These are phyloP conservation scores for Bullera alba DNA, from an alignment of 768 basidiomycete genomes.

Conservation along the genomic window DNA sequence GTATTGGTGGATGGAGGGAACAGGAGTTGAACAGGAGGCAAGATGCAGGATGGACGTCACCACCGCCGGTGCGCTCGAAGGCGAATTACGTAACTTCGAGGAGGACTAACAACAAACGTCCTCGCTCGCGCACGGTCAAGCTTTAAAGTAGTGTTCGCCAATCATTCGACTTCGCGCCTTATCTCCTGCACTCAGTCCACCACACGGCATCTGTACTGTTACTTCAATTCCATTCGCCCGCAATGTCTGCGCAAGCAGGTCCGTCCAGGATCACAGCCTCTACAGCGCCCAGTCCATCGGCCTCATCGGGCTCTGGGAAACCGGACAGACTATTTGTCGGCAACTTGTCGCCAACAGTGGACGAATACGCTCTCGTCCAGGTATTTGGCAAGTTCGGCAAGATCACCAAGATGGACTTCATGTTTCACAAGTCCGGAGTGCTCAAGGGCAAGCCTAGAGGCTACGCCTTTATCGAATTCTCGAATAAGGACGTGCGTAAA, in stretches of 20 bases:
- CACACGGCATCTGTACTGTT: not conserved
- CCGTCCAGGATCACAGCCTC: too few relatives aligned
- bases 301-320: slow-evolving; percentile 29
- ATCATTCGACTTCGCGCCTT: too few relatives aligned
- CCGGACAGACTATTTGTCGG: slow-evolving; percentile 78
- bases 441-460: slow-evolving; percentile 88
- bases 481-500: slow-evolving; percentile 70
- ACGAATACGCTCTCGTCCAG: slow-evolving; percentile 87
- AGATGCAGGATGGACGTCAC: too few relatives aligned
- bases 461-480: slow-evolving; percentile 88
- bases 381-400: slow-evolving; percentile 88
- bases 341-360: slow-evolving; percentile 76
- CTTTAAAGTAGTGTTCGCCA: too few relatives aligned
- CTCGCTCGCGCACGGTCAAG: too few relatives aligned
- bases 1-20: too few relatives aligned
- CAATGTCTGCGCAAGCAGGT: too few relatives aligned
- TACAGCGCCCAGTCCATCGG: not conserved
- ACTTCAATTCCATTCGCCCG: not conserved
- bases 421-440: slow-evolving; percentile 88
- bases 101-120: too few relatives aligned
- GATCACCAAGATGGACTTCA: slow-evolving; percentile 82
- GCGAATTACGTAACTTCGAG: too few relatives aligned
- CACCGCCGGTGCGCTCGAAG: too few relatives aligned
- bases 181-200: not conserved
- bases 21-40: too few relatives aligned